Base-by-base conservation (phyloP, 352 stramenopile species). In the Phytopythium cucurbitacearum region DNA sequence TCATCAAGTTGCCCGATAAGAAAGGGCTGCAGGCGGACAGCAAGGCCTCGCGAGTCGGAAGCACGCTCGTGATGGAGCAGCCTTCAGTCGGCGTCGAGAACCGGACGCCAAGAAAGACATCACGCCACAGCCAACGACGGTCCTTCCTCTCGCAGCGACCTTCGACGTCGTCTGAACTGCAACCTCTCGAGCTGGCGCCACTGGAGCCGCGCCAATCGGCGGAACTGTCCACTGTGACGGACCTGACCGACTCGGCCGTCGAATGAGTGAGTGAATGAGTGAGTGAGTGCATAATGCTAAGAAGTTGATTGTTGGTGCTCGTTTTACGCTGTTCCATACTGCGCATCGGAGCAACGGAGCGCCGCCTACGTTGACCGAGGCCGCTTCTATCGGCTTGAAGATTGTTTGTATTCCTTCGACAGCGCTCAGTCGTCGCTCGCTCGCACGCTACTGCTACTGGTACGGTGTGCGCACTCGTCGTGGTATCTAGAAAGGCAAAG, bases 1-100 rank as follows among this genome's bases (percentile, higher is more conserved):
- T 87, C 52, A 89, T 89, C 49, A 82, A 84, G 41, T 59, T 89
- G 43, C 79, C 79, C 3, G 71, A 82, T 33, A 83, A 76, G 44
- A 69, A 62, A 12, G 65, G 47, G 12, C 16, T 28, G 40, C 49
- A 60, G 4, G 51, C 43, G 4, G 15, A 33, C 6, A 52, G 57
- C 10, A n/a, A 32, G 0, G 15, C 34, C 9, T 45, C 48, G 1
- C 21, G 48, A 9, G 5, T 53, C 4, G 35, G 48, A 1, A 53
- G 48, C 16, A 37, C 48, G 7, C 43, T 53, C 28, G 36, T 15
- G 15, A 44, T 53, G 37, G 37, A 44, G 37, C 34, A n/a, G 7
- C 4, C 48, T 4, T 15, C 43, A 6, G 48, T 34, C 35, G 35
- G 16, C 11, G 3, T 5, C 4, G 41, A 51, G 5, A 7, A 7